A percentile compares a stretch with the other conserved stretches of the same genome.
phyloP scores from a whole-genome alignment of 805 yeast species.

The Cyberlindnera americana region DNA sequence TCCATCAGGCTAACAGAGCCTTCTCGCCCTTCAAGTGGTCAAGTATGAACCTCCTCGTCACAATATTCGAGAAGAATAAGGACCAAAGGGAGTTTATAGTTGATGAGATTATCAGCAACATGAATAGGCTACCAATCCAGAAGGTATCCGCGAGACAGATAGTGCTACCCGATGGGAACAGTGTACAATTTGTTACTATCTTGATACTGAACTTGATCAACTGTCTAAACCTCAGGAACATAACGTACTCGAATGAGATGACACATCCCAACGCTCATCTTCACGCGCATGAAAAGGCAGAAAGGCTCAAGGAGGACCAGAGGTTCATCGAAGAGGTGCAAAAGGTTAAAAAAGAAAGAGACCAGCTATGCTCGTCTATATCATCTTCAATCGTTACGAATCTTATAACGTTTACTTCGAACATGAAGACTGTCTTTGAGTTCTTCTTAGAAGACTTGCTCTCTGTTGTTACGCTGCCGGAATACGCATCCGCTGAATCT shows the following conservation, averaged over 20 bases:
- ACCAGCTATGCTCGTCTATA: constrained; percentile 9
- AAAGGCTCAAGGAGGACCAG: constrained; percentile 14
- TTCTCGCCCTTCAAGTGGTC: constrained; percentile 21
- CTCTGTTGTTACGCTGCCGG: constrained; percentile 46
- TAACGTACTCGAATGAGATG: constrained; percentile 15
- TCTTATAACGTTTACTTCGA: constrained; percentile 32
- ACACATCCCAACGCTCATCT: constrained; percentile 8
- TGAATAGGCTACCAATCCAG: constrained; percentile 46
- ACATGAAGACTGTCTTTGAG: constrained; percentile 42
- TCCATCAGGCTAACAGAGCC: constrained; percentile 25
- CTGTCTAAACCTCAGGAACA: constrained; percentile 29
- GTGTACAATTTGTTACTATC: constrained; percentile 46
- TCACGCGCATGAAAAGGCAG: constrained; percentile 13
- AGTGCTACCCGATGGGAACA: constrained; percentile 40
- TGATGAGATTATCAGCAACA: constrained; percentile 52
- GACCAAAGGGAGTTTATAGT: constrained; percentile 60
- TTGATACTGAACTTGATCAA: constrained; percentile 44
- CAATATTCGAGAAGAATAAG: constrained; percentile 28
- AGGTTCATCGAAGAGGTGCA: constrained; percentile 3
- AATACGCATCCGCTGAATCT: constrained; percentile 58
- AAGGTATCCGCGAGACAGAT: constrained; percentile 42
- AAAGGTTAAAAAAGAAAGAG: constrained; percentile 8
- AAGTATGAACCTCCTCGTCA: constrained; percentile 17
- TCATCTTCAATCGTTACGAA: constrained; percentile 20
- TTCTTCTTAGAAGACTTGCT: constrained; percentile 55